These are phyloP conservation scores for Talaromyces proteolyticus DNA, from an alignment of 495 filamentous ascomycete genomes.

Conservation along the genomic window DNA sequence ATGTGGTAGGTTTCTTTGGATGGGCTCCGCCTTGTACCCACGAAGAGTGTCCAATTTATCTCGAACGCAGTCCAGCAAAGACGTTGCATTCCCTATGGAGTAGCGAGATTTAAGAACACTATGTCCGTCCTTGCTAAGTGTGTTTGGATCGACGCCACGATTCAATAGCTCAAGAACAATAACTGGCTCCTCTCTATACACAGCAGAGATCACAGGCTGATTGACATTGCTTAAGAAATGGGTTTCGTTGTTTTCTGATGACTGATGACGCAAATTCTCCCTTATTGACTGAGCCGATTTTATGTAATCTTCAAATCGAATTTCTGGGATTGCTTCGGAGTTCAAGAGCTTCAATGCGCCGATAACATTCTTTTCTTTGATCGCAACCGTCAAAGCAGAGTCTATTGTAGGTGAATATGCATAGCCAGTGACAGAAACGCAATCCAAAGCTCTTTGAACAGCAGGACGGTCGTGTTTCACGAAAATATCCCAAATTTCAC, in stretches of 20 bases:
- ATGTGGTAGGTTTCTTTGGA: slow-evolving; percentile 10
- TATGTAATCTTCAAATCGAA: slow-evolving; percentile 33
- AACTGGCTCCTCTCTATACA: slow-evolving; percentile 40
- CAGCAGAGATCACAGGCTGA: slow-evolving; percentile 58
- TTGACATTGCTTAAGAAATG: slow-evolving; percentile 27
- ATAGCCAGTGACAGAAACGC: slow-evolving; percentile 31
- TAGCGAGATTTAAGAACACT: slow-evolving; percentile 15
- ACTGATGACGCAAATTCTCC: slow-evolving; percentile 7
- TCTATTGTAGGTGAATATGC: slow-evolving; percentile 10
- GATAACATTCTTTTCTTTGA: slow-evolving; percentile 22
- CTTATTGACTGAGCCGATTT: slow-evolving; percentile 21
- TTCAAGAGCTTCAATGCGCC: slow-evolving; percentile 38
- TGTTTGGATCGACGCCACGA: slow-evolving; percentile 53
- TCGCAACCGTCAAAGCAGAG: slow-evolving; percentile 42
- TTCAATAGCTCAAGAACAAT: slow-evolving; percentile 51
- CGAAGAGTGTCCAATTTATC: slow-evolving; percentile 40
- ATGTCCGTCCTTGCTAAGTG: slow-evolving; percentile 30
- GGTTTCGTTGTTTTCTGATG: slow-evolving; percentile 31
- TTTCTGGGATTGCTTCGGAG: slow-evolving; percentile 31
- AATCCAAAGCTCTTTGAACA: slow-evolving; percentile 57
- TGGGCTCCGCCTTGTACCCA: slow-evolving; percentile 26
- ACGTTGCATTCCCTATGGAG: slow-evolving; percentile 23
- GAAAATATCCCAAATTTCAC: slow-evolving; percentile 51
- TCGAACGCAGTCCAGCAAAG: slow-evolving; percentile 51
- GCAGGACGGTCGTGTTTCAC: slow-evolving; percentile 55